Conservation (phyloP, 1,284 basidiomycete genomes). For the Phaffia rhodozyma region DNA sequence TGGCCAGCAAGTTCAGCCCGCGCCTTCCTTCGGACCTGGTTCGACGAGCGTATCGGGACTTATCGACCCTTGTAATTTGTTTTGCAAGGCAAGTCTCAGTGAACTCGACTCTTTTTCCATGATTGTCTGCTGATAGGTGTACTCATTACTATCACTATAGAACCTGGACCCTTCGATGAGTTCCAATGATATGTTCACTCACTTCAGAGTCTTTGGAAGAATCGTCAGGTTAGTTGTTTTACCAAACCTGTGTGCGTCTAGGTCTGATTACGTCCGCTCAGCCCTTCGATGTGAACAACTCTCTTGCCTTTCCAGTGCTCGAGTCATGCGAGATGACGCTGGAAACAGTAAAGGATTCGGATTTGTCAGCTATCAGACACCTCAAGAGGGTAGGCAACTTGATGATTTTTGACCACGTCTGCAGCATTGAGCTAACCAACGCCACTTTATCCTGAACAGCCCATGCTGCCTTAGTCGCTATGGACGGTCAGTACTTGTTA, state of each 20-base stretch:
- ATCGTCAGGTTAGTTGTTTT: conserved; percentile 59
- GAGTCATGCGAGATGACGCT: conserved; percentile 80
- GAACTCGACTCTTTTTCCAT: neutral
- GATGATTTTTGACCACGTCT: neutral
- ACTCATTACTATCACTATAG: conserved; percentile 34
- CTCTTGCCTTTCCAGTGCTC: conserved; percentile 48
- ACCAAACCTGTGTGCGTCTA: neutral
- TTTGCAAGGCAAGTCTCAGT: conserved; percentile 53
- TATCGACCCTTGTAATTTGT: conserved; percentile 82
- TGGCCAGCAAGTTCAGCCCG: conserved; percentile 75
- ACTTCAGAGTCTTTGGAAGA: conserved; percentile 73
- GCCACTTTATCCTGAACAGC: conserved; percentile 38
- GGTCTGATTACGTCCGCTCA: neutral
- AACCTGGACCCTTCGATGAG: conserved; percentile 74
- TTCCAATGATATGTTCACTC: conserved; percentile 63
- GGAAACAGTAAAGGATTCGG: conserved; percentile 83
- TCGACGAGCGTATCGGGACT: conserved; percentile 67
- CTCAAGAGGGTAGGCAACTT: conserved; percentile 55
- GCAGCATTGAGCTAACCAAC: neutral
- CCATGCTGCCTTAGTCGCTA: conserved; percentile 53
- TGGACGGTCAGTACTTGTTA: conserved; percentile 49
- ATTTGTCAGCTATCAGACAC: conserved; percentile 80
- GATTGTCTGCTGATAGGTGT: neutral
- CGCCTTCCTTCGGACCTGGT: conserved; percentile 57
- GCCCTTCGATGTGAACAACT: neutral